Evolutionary conservation across 2,329 filamentous ascomycete species (phyloP).

Genomic region (Xylariaceae sp.): DNA sequence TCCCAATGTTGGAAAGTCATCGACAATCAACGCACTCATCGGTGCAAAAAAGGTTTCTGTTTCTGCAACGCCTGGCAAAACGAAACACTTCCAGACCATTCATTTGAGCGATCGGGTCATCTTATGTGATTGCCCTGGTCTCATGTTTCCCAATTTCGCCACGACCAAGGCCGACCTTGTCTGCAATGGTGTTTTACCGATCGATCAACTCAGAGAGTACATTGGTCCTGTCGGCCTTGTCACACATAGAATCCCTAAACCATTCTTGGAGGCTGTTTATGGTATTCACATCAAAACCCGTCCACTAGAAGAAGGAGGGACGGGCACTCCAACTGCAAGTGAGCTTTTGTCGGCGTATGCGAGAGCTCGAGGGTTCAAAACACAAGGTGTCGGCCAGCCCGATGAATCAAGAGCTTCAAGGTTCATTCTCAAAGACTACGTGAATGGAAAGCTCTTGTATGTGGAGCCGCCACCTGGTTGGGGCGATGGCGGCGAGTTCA

Average conservation of each 20-base stretch:
- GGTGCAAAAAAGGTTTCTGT: conserved; percentile 98
- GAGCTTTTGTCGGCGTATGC: conserved; percentile 89
- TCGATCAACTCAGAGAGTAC: conserved; percentile 93
- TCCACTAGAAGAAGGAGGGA: conserved; percentile 88
- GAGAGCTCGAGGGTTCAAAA: conserved; percentile 85
- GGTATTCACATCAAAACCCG: conserved; percentile 85
- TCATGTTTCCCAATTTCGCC: conserved; percentile 98
- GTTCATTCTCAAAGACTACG: conserved; percentile 93
- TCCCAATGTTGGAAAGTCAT: conserved; percentile 98
- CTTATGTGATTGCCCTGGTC: conserved; percentile 95
- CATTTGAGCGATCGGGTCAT: conserved; percentile 88
- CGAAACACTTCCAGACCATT: conserved; percentile 98
- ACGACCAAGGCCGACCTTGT: conserved; percentile 96
- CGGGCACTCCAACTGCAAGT: conserved; percentile 78
- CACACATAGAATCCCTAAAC: conserved; percentile 80
- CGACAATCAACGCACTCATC: conserved; percentile 98
- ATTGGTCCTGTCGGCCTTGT: conserved; percentile 84
- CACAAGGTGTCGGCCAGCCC: conserved; percentile 84
- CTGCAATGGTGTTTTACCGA: conserved; percentile 91
- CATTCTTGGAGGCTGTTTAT: conserved; percentile 90
- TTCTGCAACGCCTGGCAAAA: conserved; percentile 95
- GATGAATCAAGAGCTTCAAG: conserved; percentile 92
- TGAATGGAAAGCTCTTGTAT: conserved; percentile 92
- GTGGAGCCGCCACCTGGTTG: conserved; percentile 81
- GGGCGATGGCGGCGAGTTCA: conserved; percentile 77